Percentiles rank a stretch among this genome's conserved stretches.
These are phyloP conservation scores for Kalanchoe fedtschenkoi DNA, from an alignment of 164 flowering plant species.

Conservation along the genomic window DNA sequence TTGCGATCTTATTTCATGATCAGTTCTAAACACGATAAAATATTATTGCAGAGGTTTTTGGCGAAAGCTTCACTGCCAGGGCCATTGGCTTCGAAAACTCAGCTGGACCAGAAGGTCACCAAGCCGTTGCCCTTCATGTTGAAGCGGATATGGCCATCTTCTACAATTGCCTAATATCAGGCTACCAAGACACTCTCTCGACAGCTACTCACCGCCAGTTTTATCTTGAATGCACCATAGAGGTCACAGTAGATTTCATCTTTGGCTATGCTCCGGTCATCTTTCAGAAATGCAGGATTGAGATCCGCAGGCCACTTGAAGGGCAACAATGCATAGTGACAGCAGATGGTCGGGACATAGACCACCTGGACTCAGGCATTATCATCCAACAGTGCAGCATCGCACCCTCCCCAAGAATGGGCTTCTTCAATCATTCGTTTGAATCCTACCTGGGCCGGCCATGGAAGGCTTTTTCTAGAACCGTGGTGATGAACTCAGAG, in stretches of 20 bases:
- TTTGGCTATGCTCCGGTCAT: slow-evolving; percentile 49
- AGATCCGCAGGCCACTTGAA: slow-evolving; percentile 37
- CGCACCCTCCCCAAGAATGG: slow-evolving; percentile 20
- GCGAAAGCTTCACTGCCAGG: slow-evolving; percentile 50
- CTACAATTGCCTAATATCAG: slow-evolving; percentile 64
- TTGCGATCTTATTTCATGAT: too few relatives aligned
- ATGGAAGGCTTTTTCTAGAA: slow-evolving; percentile 41
- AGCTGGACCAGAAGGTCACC: slow-evolving; percentile 59
- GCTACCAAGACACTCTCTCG: slow-evolving; percentile 71
- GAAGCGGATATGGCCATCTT: slow-evolving; percentile 40
- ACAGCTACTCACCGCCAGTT: slow-evolving; percentile 57
- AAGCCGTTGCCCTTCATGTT: slow-evolving; percentile 66
- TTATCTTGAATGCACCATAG: slow-evolving; percentile 71
- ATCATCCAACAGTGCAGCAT: slow-evolving; percentile 46
- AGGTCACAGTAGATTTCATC: slow-evolving; percentile 73
- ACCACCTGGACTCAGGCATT: slow-evolving; percentile 17
- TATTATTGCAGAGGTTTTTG: slow-evolving; percentile 28
- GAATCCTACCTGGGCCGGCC: slow-evolving; percentile 50
- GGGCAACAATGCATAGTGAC: slow-evolving; percentile 40
- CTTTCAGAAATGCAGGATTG: slow-evolving; percentile 58
- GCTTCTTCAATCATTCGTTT: slow-evolving; percentile 11
- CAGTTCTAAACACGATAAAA: too few relatives aligned
- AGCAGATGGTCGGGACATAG: slow-evolving; percentile 31
- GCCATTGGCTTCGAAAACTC: slow-evolving; percentile 71
- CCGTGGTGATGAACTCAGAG: slow-evolving; percentile 32